phyloP scores from a whole-genome alignment of 176 grass and related monocot species.

The Thinopyrum elongatum region DNA sequence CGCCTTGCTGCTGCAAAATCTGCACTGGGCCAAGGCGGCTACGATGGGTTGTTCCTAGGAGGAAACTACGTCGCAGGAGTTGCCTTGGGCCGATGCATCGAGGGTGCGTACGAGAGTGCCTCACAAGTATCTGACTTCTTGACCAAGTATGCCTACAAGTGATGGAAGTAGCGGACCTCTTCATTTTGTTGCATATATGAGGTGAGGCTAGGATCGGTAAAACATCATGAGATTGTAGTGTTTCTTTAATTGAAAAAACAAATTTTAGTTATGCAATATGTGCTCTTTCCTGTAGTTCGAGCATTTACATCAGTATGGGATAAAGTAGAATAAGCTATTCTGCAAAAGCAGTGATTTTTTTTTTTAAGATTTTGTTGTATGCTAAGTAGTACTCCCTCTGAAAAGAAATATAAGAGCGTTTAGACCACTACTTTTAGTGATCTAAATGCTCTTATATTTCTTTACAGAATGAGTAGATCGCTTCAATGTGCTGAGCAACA shows the following conservation, averaged over 20 bases:
- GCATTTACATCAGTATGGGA: constrained; percentile 6
- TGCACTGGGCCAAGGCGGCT: constrained; percentile 41
- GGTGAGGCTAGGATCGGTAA: constrained; percentile 9
- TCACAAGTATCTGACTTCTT: constrained; percentile 61
- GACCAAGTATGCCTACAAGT: constrained; percentile 62
- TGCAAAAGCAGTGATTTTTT: neutral
- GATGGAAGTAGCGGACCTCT: constrained; percentile 1
- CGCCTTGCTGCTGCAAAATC: constrained; percentile 61
- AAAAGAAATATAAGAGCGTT: no score
- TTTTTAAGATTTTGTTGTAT: no score
- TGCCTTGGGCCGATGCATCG: constrained; percentile 78
- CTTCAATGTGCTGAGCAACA: no score
- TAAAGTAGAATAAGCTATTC: neutral
- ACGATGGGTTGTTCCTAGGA: constrained; percentile 70
- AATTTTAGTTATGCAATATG: neutral
- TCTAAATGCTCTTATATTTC: no score
- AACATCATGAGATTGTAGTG: neutral
- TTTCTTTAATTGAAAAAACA: neutral
- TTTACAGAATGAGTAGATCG: no score
- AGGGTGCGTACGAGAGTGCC: constrained; percentile 82
- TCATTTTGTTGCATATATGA: constrained; percentile 15
- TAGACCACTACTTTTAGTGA: no score
- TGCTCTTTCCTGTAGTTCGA: constrained; percentile 13
- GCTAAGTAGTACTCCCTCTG: no score
- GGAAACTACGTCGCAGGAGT: constrained; percentile 93